Base-by-base conservation (phyloP, 495 filamentous ascomycete genomes). In the Aspergillus ellipticus region DNA sequence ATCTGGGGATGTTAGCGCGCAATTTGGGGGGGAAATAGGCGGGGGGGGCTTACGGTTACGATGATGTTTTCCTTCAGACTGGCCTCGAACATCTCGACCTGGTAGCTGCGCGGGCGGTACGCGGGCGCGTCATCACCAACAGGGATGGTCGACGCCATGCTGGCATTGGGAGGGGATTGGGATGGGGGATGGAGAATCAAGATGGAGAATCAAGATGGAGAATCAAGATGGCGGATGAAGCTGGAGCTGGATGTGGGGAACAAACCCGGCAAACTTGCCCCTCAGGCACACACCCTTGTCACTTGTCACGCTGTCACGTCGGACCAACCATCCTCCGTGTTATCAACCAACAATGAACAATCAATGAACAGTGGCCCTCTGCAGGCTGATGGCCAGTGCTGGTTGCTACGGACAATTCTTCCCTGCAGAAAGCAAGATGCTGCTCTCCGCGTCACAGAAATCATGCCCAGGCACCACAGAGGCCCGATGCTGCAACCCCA, bases 71-170 rank as follows among this genome's bases (percentile, higher is more conserved):
- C 70, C 51, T 80, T 79, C 63, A 94, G 69, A 65, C 90, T 94
- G 61, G 86, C 84, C 57, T 92, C 84, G 17, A 95, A 78, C 92
- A 97, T 97, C 75, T 97, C 93, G 33, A 83, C 64, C 72, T 97
- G 93, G 64, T 97, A 97, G 4, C 80, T 81, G 19, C 92, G 84
- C 2, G 89, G 71, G 35, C 62, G 65, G 45, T 66, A 73, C 11
- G 58, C 49, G 15, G 55, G 46, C 6, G 31, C 55, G 49, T 59
- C 57, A 22, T 39, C 56, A 24, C 51, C 50, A 29, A 16, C 15
- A 11, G 51, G 47, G 26, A 37, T 43, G 31, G 53, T 31, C 16
- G 43, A 24, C 6, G 52, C 26, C 52, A 55, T 61, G 2, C 3
- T 53, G 31, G 16, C 16, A 7, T 24, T 41, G 19, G 16, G 17